Evolutionary conservation across 768 basidiomycete species (phyloP).

Genomic region (Boletellus ananiceps): DNA sequence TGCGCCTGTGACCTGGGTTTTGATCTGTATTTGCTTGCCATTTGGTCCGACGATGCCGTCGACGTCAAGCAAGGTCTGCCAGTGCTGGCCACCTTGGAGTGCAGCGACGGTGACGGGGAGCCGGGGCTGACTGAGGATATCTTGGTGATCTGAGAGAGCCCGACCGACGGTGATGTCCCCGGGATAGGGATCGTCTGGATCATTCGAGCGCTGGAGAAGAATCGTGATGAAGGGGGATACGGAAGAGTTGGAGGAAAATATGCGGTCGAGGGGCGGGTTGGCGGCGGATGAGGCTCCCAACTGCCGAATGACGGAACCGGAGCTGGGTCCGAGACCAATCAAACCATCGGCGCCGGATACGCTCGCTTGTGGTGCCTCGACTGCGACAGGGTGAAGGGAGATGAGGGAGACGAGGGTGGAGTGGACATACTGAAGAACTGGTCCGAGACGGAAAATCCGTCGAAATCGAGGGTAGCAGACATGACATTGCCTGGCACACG

Average conservation of each 20-base stretch:
- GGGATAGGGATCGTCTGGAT: constrained; percentile 45
- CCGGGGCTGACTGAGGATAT: constrained; percentile 47
- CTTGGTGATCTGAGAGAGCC: constrained; percentile 44
- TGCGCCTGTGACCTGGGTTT: constrained; percentile 41
- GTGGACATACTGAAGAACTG: constrained; percentile 26
- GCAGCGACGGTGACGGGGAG: constrained; percentile 44
- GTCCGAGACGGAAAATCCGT: constrained; percentile 45
- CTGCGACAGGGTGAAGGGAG: constrained; percentile 12
- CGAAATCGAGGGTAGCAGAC: constrained; percentile 28
- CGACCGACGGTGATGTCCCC: constrained; percentile 66
- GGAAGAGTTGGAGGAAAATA: constrained; percentile 57
- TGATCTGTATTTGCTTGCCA: constrained; percentile 44
- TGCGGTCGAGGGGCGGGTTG: constrained; percentile 56
- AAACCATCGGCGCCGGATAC: constrained; percentile 30
- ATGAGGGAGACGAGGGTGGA: not conserved
- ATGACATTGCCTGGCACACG: constrained; percentile 23
- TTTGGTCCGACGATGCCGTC: constrained; percentile 61
- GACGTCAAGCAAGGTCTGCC: constrained; percentile 58
- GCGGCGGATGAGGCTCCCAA: constrained; percentile 36
- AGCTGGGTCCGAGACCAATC: constrained; percentile 59
- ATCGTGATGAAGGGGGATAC: constrained; percentile 60
- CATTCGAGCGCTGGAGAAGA: constrained; percentile 56
- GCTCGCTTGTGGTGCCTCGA: constrained; percentile 13
- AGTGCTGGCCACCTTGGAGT: constrained; percentile 49
- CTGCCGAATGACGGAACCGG: constrained; percentile 45